These are phyloP conservation scores for Xylaria castorea DNA, from an alignment of 495 filamentous ascomycete species.

Conservation along the genomic window DNA sequence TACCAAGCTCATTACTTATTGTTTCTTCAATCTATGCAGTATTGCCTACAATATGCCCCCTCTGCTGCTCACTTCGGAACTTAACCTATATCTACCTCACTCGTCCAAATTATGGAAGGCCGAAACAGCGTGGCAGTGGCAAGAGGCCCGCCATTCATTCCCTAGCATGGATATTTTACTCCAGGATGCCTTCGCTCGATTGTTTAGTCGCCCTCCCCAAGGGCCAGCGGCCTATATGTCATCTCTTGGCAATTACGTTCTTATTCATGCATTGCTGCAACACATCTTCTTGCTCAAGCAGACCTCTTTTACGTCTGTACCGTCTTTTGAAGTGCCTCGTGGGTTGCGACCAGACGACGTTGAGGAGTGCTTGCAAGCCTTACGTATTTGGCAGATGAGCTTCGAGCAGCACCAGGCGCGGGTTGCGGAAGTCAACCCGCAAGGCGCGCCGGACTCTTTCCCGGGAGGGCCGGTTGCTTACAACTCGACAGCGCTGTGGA, in stretches of 20 bases:
- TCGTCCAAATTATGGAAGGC: constrained; percentile 60
- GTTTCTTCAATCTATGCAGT: constrained; percentile 65
- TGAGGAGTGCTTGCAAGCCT: constrained; percentile 62
- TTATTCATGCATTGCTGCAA: constrained; percentile 73
- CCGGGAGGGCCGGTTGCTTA: constrained; percentile 68
- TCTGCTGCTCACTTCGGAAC: constrained; percentile 65
- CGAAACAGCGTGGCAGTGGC: constrained; percentile 57
- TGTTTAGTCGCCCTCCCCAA: constrained; percentile 55
- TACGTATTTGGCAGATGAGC: constrained; percentile 67
- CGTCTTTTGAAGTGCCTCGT: constrained; percentile 51
- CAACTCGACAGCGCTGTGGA: constrained; percentile 69
- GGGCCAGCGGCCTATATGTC: constrained; percentile 60
- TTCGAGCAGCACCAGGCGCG: constrained; percentile 63
- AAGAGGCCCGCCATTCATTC: constrained; percentile 52
- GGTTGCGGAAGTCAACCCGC: constrained; percentile 45
- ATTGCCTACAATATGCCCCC: constrained; percentile 65
- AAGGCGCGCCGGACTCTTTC: constrained; percentile 47
- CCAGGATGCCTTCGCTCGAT: constrained; percentile 55
- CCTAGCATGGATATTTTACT: constrained; percentile 54
- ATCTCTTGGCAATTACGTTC: constrained; percentile 69
- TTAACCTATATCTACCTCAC: constrained; percentile 66
- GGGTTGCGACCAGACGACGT: constrained; percentile 62
- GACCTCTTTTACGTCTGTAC: constrained; percentile 54
- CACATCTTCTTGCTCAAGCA: constrained; percentile 73
- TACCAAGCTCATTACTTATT: constrained; percentile 64